Percentiles rank a stretch among this genome's conserved stretches.
Conservation (phyloP, 2,329 filamentous ascomycete species). For the Alternaria arbusti region DNA sequence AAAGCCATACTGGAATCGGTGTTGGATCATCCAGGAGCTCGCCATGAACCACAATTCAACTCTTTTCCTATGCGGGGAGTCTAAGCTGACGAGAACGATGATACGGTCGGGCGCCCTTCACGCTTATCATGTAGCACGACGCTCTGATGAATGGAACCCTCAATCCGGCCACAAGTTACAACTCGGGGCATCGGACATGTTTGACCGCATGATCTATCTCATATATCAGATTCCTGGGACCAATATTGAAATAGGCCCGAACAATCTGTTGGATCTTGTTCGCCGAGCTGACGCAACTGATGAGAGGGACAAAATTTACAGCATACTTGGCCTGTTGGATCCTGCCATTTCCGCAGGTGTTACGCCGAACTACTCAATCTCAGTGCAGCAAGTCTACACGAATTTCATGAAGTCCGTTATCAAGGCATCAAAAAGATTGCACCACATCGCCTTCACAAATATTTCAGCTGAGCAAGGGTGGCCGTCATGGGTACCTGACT, state of each 20-base stretch:
- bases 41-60: neutral
- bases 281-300: neutral
- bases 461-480: neutral
- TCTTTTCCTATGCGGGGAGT: neutral
- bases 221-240: too few relatives aligned
- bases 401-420: neutral
- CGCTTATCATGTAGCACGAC: too few relatives aligned
- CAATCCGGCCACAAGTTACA: too few relatives aligned
- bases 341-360: neutral
- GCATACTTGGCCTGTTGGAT: neutral
- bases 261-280: too few relatives aligned
- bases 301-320: neutral
- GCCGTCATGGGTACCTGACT: neutral
- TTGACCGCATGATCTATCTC: neutral
- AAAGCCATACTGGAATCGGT: neutral
- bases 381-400: neutral
- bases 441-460: accelerated
- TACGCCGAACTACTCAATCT: neutral
- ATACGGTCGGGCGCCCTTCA: accelerated
- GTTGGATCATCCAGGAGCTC: neutral
- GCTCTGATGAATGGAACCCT: too few relatives aligned
- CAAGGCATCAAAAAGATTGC: neutral
- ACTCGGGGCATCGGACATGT: accelerated
- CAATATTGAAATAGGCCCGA: too few relatives aligned
- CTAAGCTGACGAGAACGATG: neutral